Conservation (phyloP, 305 asterid species). For the Fraxinus ornus region DNA sequence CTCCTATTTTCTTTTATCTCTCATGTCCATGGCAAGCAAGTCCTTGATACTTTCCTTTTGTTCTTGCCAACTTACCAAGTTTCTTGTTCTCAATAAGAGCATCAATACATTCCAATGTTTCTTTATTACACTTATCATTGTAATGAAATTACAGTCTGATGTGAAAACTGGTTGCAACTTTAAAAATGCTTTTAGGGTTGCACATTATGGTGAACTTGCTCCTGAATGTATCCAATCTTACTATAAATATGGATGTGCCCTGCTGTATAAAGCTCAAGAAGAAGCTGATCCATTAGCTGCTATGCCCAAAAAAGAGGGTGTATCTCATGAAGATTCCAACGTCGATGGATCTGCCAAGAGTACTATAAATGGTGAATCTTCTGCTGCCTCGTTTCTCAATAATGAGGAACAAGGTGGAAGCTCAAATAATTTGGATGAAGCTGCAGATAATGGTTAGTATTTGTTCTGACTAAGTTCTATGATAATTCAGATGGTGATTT, state of each 20-base stretch:
- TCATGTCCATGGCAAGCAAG: neutral
- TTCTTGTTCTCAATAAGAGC: neutral
- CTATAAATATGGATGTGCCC: slow-evolving; percentile 69
- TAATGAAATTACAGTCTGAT: neutral
- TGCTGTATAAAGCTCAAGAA: slow-evolving; percentile 74
- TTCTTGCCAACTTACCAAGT: neutral
- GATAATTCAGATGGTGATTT: neutral
- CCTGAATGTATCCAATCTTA: slow-evolving; percentile 76
- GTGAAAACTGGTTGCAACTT: neutral
- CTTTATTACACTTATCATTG: neutral
- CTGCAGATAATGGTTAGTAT: slow-evolving; percentile 28
- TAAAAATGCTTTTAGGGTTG: slow-evolving; percentile 20
- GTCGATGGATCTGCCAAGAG: slow-evolving; percentile 41
- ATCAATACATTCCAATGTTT: neutral
- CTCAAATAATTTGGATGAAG: slow-evolving; percentile 30
- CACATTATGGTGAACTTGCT: slow-evolving; percentile 82
- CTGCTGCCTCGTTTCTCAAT: slow-evolving; percentile 28
- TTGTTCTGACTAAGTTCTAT: neutral
- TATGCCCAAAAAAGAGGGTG: slow-evolving; percentile 38
- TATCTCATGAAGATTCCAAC: slow-evolving; percentile 28
- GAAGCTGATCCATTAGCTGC: slow-evolving; percentile 52
- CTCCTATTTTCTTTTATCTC: neutral
- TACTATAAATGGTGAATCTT: slow-evolving; percentile 35
- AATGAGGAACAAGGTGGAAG: slow-evolving; percentile 28
- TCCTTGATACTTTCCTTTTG: neutral